Evolutionary conservation across 2,329 filamentous ascomycete genomes (phyloP), one percentile per base, ranked within the genome.

Genomic region (Fulvia fulva): DNA sequence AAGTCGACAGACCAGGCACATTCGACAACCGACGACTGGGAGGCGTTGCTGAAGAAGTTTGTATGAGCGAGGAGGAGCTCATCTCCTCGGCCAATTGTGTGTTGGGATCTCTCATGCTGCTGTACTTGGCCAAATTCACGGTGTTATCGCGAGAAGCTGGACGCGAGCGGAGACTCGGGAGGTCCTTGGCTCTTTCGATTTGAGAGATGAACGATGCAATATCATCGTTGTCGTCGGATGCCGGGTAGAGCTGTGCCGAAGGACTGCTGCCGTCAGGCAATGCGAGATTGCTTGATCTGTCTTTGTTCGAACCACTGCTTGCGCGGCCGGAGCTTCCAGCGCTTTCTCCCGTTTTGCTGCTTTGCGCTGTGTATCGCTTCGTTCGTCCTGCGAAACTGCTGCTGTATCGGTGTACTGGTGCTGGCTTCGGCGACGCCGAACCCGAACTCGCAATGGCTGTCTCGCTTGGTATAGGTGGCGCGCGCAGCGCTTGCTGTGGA

Each of bases 201-300:
- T 91, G 82, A 68, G 95, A 95, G 61, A 99, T 77, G 67, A 97
- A 99, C 53, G 95, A 91, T 0, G 90, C 91, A 43, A 99, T 96
- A 63, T 94, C 92, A 67, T 96, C 90, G 68, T 96, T 91, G 66
- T 97, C 93, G 0, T 87, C 34, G 2, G 56, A 26, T 1, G 47
- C 23, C 11, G 47, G 47, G 26, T 34, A 44, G 25, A 50, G 26
- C 9, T 50, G 47, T 26, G 47, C 47, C n/a, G 47, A 50, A 28
- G 47, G 47, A 30, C 47, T 50, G 47, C 14, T n/a, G n/a, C 26
- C 47, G 2, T 50, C 47, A 21, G 47, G 23, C 25, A 32, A n/a
- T 32, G 47, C 47, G 22, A 50, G 23, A 32, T 32, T 50, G 23
- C 47, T 21, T 12, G 47, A 50, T 12, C 60, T 64, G 43, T 68